A percentile compares a stretch with the other conserved stretches of the same genome.
Evolutionary conservation across 108 stramenopile genomes (phyloP).

Genomic region (Cylindrotheca closterium): DNA sequence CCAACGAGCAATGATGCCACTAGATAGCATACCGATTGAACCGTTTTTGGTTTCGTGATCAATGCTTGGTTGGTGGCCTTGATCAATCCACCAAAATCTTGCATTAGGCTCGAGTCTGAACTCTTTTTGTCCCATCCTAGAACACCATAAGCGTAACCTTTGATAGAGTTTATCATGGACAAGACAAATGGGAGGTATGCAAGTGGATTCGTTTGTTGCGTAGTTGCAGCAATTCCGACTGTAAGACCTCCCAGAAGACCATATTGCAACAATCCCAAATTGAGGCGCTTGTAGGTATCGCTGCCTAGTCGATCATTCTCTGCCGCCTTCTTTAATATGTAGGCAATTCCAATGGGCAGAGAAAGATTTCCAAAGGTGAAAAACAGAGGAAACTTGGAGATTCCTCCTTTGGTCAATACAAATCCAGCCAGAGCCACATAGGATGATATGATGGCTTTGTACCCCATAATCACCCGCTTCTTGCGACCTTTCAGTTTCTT

Average conservation of each 20-base stretch:
- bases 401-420: slow-evolving; percentile 5
- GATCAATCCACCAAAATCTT: slow-evolving; percentile 22
- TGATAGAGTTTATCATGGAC: slow-evolving; percentile 17
- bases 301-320: slow-evolving; percentile 50
- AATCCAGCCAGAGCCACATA: slow-evolving; percentile 5
- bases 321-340: slow-evolving; percentile 48
- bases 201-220: background rate
- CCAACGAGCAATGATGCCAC: slow-evolving; percentile 31
- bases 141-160: slow-evolving; percentile 53
- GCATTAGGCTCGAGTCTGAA: background rate
- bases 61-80: slow-evolving; percentile 11
- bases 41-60: slow-evolving; percentile 16
- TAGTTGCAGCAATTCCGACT: background rate
- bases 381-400: slow-evolving; percentile 13
- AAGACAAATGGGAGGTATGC: slow-evolving; percentile 16
- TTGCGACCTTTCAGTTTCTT: slow-evolving; percentile 39
- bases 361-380: slow-evolving; percentile 20
- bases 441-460: slow-evolving; percentile 21
- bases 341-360: slow-evolving; percentile 37
- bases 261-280: slow-evolving; percentile 32
- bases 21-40: slow-evolving; percentile 31
- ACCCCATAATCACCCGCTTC: slow-evolving; percentile 42
- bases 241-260: slow-evolving; percentile 18
- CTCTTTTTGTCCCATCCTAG: slow-evolving; percentile 44
- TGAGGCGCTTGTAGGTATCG: slow-evolving; percentile 72